These are phyloP conservation scores for Domatiomyces globalis DNA, from an alignment of 2,329 filamentous ascomycete genomes.

Conservation along the genomic window DNA sequence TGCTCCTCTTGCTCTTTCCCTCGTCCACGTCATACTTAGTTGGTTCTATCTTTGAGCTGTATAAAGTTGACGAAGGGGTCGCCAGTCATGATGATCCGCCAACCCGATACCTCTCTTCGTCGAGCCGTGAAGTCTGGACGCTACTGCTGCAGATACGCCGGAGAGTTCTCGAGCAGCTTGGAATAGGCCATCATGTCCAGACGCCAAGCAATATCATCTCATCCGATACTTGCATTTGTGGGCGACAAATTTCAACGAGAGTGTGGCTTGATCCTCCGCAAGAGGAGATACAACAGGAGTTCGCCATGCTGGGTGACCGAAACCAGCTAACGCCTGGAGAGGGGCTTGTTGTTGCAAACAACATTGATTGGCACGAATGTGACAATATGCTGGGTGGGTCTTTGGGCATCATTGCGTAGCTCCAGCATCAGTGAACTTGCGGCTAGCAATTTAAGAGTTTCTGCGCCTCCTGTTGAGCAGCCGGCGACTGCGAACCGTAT, in stretches of 20 bases:
- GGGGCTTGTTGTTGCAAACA: constrained; percentile 6
- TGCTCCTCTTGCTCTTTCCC: too few relatives aligned
- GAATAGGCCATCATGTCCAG: constrained; percentile 11
- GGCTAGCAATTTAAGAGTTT: too few relatives aligned
- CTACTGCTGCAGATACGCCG: constrained; percentile 10
- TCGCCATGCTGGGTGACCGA: too few relatives aligned
- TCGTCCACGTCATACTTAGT: too few relatives aligned
- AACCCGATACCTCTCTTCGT: constrained; percentile 7
- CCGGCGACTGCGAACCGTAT: too few relatives aligned
- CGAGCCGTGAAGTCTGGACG: constrained; percentile 11
- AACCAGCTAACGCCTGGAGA: constrained; percentile 1
- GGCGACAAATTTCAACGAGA: constrained; percentile 2
- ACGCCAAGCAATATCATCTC: constrained; percentile 6
- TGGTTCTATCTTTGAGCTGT: constrained; percentile 14
- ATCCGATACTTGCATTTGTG: constrained; percentile 11
- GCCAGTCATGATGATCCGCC: constrained; percentile 10
- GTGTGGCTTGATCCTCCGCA: too few relatives aligned
- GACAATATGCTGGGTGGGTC: constrained; percentile 8
- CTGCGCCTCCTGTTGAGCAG: too few relatives aligned
- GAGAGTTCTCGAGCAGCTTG: constrained; percentile 11
- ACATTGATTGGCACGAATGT: constrained; percentile 12
- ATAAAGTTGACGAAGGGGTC: constrained; percentile 13
- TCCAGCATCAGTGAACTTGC: too few relatives aligned
- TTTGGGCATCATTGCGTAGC: constrained; percentile 6
- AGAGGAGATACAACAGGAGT: not conserved